Percentiles rank a stretch among this genome's conserved stretches.
Evolutionary conservation across 75 land plant genomes (phyloP).

Genomic region (Chamaecyparis obtusa): DNA sequence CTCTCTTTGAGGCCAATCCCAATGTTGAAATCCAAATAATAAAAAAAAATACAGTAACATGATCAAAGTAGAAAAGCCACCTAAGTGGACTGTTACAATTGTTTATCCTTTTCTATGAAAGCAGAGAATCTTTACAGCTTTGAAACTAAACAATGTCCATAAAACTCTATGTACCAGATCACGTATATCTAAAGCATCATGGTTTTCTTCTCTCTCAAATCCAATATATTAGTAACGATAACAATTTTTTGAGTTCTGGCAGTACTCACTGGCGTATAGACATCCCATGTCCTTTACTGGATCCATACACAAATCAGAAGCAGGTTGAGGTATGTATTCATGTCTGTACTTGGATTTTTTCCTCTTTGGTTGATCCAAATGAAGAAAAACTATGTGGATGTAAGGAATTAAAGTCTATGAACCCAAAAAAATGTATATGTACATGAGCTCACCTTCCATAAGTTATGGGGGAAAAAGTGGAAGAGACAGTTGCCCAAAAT

Average conservation of each 20-base stretch:
- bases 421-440: constrained; percentile 4
- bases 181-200: not conserved
- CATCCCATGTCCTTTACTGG: not conserved
- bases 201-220: not conserved
- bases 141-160: too few relatives aligned
- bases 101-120: too few relatives aligned
- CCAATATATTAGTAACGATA: not conserved
- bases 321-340: not conserved
- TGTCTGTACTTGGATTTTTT: not conserved
- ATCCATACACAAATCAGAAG: not conserved
- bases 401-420: not conserved
- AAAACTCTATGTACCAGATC: not conserved
- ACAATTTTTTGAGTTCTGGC: not conserved
- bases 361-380: not conserved
- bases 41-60: too few relatives aligned
- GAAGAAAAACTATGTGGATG: not conserved
- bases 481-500: not conserved
- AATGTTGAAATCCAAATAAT: too few relatives aligned
- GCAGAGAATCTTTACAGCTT: too few relatives aligned
- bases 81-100: too few relatives aligned
- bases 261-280: not conserved
- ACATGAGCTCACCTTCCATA: not conserved
- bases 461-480: not conserved
- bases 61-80: too few relatives aligned
- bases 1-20: too few relatives aligned